Evolutionary conservation across 2,329 filamentous ascomycete species (phyloP), one percentile per base, ranked within the genome.

Genomic region (Hypoxylon sp.): DNA sequence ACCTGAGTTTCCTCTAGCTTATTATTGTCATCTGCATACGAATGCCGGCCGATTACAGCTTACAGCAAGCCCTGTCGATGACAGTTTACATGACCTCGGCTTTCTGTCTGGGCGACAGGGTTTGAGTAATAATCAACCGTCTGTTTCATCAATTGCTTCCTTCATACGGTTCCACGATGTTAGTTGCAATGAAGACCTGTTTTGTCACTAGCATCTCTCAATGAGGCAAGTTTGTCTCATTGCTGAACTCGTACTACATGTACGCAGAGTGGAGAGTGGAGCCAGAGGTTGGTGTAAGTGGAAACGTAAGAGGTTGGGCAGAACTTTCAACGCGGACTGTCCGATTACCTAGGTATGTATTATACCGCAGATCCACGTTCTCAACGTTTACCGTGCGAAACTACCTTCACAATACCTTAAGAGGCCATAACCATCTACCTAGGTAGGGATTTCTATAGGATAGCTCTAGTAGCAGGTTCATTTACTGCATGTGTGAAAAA

Each of bases 1-100:
- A 64, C 54, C 57, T 57, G 53, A 59, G 42, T 42, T 55, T 53
- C 56, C 22, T 64, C 64, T 25, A 54, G 64, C 64, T 61, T 59
- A 64, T 66, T 61, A 64, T 67, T 63, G 30, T 44, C 51, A 65
- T 51, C 61, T 50, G 59, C 55, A 46, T 55, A 25, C 25, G 46
- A 57, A 62, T 58, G 27, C 53, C 58, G 55, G 27, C 37, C 49
- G 56, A 55, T 70, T 60, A 50, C 56, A 44, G 61, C 48, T 44
- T 56, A 35, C 33, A 35, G 42, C 25, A 56, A 8, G 14, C n/a
- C 57, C 51, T 60, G 25, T 46, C 42, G 54, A 51, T 40, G 42
- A 17, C 48, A 25, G 35, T 17, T 61, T 44, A 40, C 42, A 51
- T 14, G 33, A 40, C 30, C 25, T 44, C 22, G 50, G 42, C 51